These are phyloP conservation scores for Nicotiana rustica DNA, from an alignment of 305 asterid species.

Conservation along the genomic window DNA sequence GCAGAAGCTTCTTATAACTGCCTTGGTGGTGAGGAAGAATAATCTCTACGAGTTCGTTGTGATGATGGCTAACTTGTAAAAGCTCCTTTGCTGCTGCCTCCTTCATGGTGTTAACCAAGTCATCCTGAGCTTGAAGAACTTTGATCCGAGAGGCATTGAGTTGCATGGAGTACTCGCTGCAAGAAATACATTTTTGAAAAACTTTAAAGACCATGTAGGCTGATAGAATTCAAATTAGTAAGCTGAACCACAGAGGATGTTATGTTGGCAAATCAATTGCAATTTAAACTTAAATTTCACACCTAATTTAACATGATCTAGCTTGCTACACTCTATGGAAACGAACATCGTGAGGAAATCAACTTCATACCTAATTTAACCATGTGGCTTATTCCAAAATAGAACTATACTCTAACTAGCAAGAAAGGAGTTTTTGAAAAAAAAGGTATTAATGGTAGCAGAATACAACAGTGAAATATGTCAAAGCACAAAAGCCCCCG, in stretches of 20 bases:
- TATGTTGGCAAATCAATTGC: not conserved
- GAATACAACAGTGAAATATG: not conserved
- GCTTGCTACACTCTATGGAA: not conserved
- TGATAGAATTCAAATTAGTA: conserved; percentile 14
- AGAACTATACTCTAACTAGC: not conserved
- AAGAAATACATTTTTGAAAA: conserved; percentile 39
- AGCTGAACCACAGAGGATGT: not conserved
- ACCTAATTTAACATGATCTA: conserved; percentile 13
- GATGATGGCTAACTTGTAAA: conserved; percentile 66
- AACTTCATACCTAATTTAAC: conserved; percentile 9
- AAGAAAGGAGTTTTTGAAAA: not conserved
- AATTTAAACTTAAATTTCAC: not conserved
- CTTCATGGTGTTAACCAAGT: conserved; percentile 90
- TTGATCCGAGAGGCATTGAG: conserved; percentile 94
- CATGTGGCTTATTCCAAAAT: not conserved
- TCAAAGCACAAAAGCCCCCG: conserved; percentile 5
- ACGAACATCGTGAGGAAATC: not conserved
- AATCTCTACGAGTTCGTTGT: conserved; percentile 29
- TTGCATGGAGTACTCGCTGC: conserved; percentile 96
- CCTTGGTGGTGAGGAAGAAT: conserved; percentile 15
- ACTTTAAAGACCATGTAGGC: not conserved
- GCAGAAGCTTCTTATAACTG: conserved; percentile 69
- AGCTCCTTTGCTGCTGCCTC: conserved; percentile 86
- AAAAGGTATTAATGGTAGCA: not conserved
- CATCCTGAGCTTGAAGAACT: conserved; percentile 99